phyloP scores from a whole-genome alignment of 1,284 basidiomycete species.

The Ustilago crameri region DNA sequence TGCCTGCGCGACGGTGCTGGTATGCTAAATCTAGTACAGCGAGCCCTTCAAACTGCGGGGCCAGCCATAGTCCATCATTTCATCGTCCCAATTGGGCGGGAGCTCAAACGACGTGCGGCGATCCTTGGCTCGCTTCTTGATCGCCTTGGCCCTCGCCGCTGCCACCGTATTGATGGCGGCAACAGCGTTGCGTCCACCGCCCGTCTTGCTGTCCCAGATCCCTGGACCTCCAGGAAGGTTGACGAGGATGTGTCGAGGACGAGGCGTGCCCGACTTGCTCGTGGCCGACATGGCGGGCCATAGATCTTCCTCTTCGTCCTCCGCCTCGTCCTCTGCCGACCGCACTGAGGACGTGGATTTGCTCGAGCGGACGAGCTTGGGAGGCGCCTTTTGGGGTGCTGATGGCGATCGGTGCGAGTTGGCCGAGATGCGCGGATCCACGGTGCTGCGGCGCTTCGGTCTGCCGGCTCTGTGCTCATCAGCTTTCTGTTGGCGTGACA shows the following conservation, averaged over 20 bases:
- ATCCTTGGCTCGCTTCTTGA: conserved; percentile 43
- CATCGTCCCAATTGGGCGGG: conserved; percentile 38
- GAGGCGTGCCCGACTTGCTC: conserved; percentile 44
- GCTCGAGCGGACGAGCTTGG: conserved; percentile 26
- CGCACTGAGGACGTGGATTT: conserved; percentile 14
- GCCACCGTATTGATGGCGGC: conserved; percentile 49
- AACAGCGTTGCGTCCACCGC: conserved; percentile 45
- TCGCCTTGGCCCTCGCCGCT: conserved; percentile 43
- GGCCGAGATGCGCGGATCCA: conserved; percentile 17
- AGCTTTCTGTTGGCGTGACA: conserved; percentile 7
- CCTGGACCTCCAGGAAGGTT: conserved; percentile 49
- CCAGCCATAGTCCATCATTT: conserved; percentile 50
- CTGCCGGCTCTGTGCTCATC: neutral
- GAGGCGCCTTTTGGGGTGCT: conserved; percentile 33
- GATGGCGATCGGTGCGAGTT: conserved; percentile 16
- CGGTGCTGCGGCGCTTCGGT: conserved; percentile 12
- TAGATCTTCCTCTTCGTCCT: conserved; percentile 28
- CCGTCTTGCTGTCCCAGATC: conserved; percentile 52
- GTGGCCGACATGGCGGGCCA: conserved; percentile 46
- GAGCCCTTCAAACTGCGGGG: conserved; percentile 50
- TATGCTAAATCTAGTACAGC: conserved; percentile 29
- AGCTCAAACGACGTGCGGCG: conserved; percentile 30
- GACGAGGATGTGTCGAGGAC: conserved; percentile 49
- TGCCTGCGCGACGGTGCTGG: neutral
- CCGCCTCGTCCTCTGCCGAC: conserved; percentile 19